A percentile compares a stretch with the other conserved stretches of the same genome.
Evolutionary conservation across 495 filamentous ascomycete genomes (phyloP).

Genomic region (Rostrohypoxylon terebratum): DNA sequence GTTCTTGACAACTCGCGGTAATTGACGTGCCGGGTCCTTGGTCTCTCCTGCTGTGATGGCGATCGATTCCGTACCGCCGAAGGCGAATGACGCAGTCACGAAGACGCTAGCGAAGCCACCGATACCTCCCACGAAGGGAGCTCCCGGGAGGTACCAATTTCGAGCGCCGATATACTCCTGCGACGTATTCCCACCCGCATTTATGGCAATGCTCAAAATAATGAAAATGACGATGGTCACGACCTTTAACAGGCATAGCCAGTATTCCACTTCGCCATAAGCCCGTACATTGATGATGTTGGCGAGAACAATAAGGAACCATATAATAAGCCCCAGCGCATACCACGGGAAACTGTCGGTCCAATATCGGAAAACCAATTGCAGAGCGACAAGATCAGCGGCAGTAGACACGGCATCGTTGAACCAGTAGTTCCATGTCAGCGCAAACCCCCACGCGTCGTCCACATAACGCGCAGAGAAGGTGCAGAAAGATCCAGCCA

Average conservation of each 20-base stretch:
- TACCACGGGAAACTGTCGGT: slow-evolving; percentile 62
- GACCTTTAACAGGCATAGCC: slow-evolving; percentile 73
- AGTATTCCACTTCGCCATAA: slow-evolving; percentile 76
- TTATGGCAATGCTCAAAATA: slow-evolving; percentile 67
- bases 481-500: slow-evolving; percentile 74
- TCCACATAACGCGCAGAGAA: slow-evolving; percentile 73
- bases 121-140: slow-evolving; percentile 44
- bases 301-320: slow-evolving; percentile 68
- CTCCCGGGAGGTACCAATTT: slow-evolving; percentile 64
- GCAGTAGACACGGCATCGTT: slow-evolving; percentile 68
- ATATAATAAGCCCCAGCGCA: slow-evolving; percentile 73
- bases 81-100: slow-evolving; percentile 49
- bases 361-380: slow-evolving; percentile 75
- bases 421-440: slow-evolving; percentile 67
- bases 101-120: slow-evolving; percentile 46
- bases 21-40: slow-evolving; percentile 63
- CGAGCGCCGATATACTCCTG: slow-evolving; percentile 69
- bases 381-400: slow-evolving; percentile 73
- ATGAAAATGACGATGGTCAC: slow-evolving; percentile 72
- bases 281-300: slow-evolving; percentile 71
- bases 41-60: slow-evolving; percentile 72
- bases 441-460: slow-evolving; percentile 73
- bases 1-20: slow-evolving; percentile 55
- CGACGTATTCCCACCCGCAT: slow-evolving; percentile 68
- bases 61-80: slow-evolving; percentile 62